These are phyloP conservation scores for Ophiostoma quercus DNA, from an alignment of 2,329 filamentous ascomycete genomes.

Conservation along the genomic window DNA sequence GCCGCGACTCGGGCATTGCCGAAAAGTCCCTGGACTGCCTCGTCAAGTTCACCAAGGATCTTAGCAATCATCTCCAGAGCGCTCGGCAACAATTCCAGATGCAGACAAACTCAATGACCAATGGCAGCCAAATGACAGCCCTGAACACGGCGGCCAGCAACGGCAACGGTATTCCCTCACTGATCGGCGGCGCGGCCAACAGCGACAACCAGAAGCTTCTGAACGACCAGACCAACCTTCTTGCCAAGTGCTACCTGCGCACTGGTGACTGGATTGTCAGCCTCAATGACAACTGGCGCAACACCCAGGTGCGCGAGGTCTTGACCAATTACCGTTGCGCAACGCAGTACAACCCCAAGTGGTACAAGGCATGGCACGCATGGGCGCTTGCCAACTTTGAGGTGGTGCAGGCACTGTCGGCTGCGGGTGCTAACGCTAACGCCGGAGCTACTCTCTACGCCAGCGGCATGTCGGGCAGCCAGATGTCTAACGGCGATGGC, in stretches of 20 bases:
- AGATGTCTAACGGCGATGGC: slow-evolving; percentile 1
- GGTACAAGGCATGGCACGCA: slow-evolving; percentile 99
- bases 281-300: slow-evolving; percentile 82
- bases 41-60: slow-evolving; percentile 56
- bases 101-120: slow-evolving; percentile 39
- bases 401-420: slow-evolving; percentile 77
- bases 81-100: slow-evolving; percentile 47
- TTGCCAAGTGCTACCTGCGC: slow-evolving; percentile 93
- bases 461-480: slow-evolving; percentile 13
- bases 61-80: slow-evolving; percentile 50
- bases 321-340: slow-evolving; percentile 86
- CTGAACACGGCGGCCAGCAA: slow-evolving; percentile 26
- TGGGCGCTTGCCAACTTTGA: slow-evolving; percentile 99
- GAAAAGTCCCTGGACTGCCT: slow-evolving; percentile 56
- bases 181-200: slow-evolving; percentile 35
- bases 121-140: slow-evolving; percentile 19
- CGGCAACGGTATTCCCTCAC: slow-evolving; percentile 33
- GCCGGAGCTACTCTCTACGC: neutral
- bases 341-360: slow-evolving; percentile 87
- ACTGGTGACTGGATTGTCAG: slow-evolving; percentile 94
- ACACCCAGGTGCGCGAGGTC: slow-evolving; percentile 80
- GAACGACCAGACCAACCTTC: slow-evolving; percentile 60
- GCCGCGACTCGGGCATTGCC: slow-evolving; percentile 42
- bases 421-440: slow-evolving; percentile 11
- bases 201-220: slow-evolving; percentile 49